A percentile compares a stretch with the other conserved stretches of the same genome.
These are phyloP conservation scores for Bimuria novae-zelandiae DNA, from an alignment of 2,329 filamentous ascomycete species.

Conservation along the genomic window DNA sequence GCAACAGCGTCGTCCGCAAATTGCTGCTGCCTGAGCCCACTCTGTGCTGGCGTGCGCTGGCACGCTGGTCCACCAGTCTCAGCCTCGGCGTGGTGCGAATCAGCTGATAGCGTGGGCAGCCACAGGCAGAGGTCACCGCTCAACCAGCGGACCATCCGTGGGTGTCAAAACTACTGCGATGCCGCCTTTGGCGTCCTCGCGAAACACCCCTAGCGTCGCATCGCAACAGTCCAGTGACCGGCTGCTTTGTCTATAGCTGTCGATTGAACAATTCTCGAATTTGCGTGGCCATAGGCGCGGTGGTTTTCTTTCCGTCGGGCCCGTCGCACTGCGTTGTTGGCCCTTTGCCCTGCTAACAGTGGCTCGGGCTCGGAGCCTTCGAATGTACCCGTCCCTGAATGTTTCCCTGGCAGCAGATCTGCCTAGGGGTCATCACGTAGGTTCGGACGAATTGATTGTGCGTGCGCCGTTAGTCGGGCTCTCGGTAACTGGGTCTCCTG, in stretches of 20 bases:
- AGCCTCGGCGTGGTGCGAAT: conserved; percentile 8
- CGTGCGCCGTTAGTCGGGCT: not conserved
- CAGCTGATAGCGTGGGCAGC: conserved; percentile 1
- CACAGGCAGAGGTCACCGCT: conserved; percentile 3
- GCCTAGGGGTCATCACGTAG: not conserved
- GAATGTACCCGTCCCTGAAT: not conserved
- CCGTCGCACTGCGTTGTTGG: not conserved
- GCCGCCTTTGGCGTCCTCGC: not conserved
- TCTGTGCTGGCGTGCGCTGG: conserved; percentile 6
- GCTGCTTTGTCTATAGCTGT: too few relatives aligned
- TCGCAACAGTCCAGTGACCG: too few relatives aligned
- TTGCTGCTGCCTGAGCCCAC: conserved; percentile 4
- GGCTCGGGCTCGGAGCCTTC: conserved; percentile 1
- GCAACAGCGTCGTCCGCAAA: not conserved
- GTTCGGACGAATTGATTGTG: conserved; percentile 4
- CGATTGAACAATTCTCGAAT: too few relatives aligned
- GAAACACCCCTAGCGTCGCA: too few relatives aligned
- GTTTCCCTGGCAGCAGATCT: not conserved
- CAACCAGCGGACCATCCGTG: conserved; percentile 5
- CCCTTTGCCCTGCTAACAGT: not conserved
- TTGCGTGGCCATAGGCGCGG: too few relatives aligned
- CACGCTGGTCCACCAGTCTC: not conserved
- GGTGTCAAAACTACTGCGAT: not conserved
- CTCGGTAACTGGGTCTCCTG: conserved; percentile 1
- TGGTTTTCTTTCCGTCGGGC: too few relatives aligned